Base-by-base conservation (phyloP, 345 rosid genomes). In the Salix suchowensis region DNA sequence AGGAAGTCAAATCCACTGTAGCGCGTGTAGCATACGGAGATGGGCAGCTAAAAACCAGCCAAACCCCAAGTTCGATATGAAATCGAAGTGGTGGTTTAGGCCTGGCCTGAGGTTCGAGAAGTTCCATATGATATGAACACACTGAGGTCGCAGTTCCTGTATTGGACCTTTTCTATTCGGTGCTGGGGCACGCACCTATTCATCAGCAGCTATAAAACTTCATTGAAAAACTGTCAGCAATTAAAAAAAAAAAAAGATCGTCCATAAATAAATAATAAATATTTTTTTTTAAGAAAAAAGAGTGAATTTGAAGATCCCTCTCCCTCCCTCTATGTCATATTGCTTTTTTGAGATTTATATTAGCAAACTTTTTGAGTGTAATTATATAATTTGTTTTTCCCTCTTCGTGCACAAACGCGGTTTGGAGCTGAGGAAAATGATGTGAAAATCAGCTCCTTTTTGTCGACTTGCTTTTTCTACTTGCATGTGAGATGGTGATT, bases 401-500 rank as follows among this genome's bases (percentile, higher is more conserved):
- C 64, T 2, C 9, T 55, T 72, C 75, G 76, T 74, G 76, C 76
- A 15, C 12, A 18, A 65, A 74, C 76, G 76, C 76, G 76, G 44
- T 74, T 74, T 74, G 61, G 64, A 74, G 69, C 44, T 28, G 65
- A 8, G 42, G 75, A 55, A 44, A 64, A 74, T 64, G 68, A 42
- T 26, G 69, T 36, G 68, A 61, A 37, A 73, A 60, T 14, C 32
- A 16, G 24, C 71, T 68, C 28, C 60, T 44, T 82, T 71, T 72
- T 66, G 68, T 70, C 61, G 15, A 30, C 71, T 34, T 9, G 18
- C 66, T 19, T 12, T 70, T 79, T 68, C 60, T 46, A 39, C 34
- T 64, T 70, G 76, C 84, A 81, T 81, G 81, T 77, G 84, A 74
- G 64, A 55, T 13, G 37, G 52, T 68, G 77, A 72, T 72, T 24